Evolutionary conservation across 2,329 filamentous ascomycete species (phyloP).

Genomic region (Colletotrichum acutatum): DNA sequence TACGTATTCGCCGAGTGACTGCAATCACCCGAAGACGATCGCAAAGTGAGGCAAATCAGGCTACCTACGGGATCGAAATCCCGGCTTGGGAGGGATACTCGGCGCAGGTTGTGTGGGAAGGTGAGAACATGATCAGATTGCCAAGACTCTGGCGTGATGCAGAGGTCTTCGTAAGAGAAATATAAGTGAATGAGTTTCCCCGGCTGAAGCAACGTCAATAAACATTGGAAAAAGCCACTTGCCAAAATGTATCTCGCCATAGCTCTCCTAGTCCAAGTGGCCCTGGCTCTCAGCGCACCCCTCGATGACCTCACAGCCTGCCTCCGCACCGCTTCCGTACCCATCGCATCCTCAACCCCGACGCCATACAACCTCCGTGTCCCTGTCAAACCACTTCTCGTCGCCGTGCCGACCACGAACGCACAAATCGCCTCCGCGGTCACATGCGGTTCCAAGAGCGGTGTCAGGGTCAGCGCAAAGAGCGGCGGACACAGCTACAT

Average conservation of each 20-base stretch:
- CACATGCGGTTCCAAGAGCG: slow-evolving; percentile 52
- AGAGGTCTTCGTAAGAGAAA: accelerated
- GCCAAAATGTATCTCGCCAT: neutral
- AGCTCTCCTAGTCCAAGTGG: neutral
- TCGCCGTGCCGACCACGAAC: slow-evolving; percentile 53
- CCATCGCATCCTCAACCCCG: slow-evolving; percentile 31
- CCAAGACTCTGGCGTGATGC: neutral
- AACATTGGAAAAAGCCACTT: too few relatives aligned
- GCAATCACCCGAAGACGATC: neutral
- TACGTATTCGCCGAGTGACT: neutral
- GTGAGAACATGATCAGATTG: neutral
- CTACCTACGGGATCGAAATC: neutral
- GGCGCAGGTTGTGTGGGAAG: neutral
- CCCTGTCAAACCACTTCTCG: slow-evolving; percentile 53
- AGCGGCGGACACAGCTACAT: slow-evolving; percentile 64
- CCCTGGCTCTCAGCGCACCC: neutral
- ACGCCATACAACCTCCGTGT: slow-evolving; percentile 46
- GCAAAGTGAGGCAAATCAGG: neutral
- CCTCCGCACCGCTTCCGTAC: slow-evolving; percentile 39
- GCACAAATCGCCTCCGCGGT: slow-evolving; percentile 59
- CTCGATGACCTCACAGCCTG: slow-evolving; percentile 33
- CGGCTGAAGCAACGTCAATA: neutral
- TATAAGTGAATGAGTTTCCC: neutral
- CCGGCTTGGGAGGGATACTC: neutral
- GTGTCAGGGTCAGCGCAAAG: slow-evolving; percentile 60